phyloP scores from a whole-genome alignment of 352 stramenopile genomes.

The Globisporangium mamillatum region DNA sequence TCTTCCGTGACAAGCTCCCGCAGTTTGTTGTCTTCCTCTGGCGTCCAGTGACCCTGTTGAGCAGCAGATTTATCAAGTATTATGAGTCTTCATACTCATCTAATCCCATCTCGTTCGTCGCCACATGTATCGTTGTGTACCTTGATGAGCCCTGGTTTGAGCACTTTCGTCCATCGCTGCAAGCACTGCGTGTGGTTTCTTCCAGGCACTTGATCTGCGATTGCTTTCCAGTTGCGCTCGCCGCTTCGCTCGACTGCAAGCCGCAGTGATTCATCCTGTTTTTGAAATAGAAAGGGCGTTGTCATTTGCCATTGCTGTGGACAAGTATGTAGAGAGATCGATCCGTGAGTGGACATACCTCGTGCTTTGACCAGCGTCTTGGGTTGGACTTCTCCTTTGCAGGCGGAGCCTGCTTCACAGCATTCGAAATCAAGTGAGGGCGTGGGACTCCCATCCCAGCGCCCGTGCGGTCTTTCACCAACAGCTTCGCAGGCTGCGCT shows the following conservation, averaged over 20 bases:
- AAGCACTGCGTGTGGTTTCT: conserved; percentile 93
- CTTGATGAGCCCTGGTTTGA: conserved; percentile 92
- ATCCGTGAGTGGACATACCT: conserved; percentile 22
- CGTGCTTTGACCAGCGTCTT: conserved; percentile 77
- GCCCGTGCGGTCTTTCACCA: conserved; percentile 76
- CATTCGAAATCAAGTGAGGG: conserved; percentile 69
- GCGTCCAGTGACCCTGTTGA: conserved; percentile 87
- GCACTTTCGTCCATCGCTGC: conserved; percentile 92
- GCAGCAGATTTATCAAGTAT: conserved; percentile 1
- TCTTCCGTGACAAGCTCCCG: conserved; percentile 81
- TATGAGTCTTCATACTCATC: background rate
- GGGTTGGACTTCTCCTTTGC: conserved; percentile 87
- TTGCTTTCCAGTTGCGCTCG: conserved; percentile 89
- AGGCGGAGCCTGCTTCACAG: conserved; percentile 71
- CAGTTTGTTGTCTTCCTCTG: conserved; percentile 88
- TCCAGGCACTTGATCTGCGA: conserved; percentile 88
- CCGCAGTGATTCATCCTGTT: conserved; percentile 73
- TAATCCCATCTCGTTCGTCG: conserved; percentile 3
- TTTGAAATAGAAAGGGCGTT: background rate
- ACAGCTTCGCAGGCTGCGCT: conserved; percentile 41
- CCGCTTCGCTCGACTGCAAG: conserved; percentile 82
- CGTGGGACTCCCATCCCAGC: conserved; percentile 70
- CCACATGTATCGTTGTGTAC: conserved; percentile 29
- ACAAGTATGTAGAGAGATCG: background rate
- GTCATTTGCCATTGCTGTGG: background rate